phyloP scores from a whole-genome alignment of 192 early-diverging fungal genomes.

The Jimgerdemannia flammicorona region DNA sequence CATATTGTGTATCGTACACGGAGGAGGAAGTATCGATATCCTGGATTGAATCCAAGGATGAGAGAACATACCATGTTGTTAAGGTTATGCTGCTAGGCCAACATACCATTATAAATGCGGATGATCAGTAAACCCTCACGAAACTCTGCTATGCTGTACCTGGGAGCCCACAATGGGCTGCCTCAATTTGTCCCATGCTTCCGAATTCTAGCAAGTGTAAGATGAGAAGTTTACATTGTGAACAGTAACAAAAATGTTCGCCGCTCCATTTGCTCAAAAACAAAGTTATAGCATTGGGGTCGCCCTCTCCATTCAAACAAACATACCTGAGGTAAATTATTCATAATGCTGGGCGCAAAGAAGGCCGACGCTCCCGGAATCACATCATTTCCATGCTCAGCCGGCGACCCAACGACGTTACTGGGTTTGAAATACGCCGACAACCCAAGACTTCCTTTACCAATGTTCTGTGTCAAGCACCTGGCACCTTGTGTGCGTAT shows the following conservation, averaged over 20 bases:
- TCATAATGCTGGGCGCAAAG: not conserved
- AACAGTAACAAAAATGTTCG: too few species aligned
- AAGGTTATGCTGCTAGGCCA: too few species aligned
- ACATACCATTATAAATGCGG: too few species aligned
- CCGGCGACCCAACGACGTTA: not conserved
- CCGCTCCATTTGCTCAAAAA: too few species aligned
- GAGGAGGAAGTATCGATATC: not conserved
- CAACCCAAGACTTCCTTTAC: not conserved
- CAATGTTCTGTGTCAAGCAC: not conserved
- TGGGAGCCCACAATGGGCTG: not conserved
- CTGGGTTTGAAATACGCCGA: not conserved
- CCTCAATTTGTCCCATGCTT: not conserved
- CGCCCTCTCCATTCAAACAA: too few species aligned
- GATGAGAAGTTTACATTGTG: not conserved
- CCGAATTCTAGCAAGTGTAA: constrained; percentile 6
- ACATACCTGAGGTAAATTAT: not conserved
- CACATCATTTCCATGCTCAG: not conserved
- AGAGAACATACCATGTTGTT: too few species aligned
- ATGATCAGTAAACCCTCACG: too few species aligned
- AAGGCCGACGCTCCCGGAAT: not conserved
- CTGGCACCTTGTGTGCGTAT: not conserved
- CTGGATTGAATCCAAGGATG: not conserved
- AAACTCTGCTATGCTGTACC: not conserved
- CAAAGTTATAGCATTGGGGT: too few species aligned
- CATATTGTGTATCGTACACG: not conserved